These are phyloP conservation scores for Agaricus bisporus DNA, from an alignment of 768 basidiomycete genomes.

Conservation along the genomic window DNA sequence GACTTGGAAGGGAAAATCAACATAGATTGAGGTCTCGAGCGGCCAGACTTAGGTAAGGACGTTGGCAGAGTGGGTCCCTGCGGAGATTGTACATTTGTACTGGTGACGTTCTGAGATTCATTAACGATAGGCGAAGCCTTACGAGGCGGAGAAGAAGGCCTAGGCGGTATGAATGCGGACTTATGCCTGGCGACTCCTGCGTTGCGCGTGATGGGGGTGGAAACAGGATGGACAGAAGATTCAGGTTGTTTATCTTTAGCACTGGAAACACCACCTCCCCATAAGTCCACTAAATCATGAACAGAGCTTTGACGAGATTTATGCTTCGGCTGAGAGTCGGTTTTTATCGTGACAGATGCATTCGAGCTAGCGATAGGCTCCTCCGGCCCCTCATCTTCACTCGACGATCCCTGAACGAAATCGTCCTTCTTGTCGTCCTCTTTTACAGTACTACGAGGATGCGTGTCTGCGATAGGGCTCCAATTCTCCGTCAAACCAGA, in stretches of 20 bases:
- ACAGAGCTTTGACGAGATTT: slow-evolving; percentile 75
- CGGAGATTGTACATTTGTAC: slow-evolving; percentile 14
- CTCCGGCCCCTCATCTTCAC: slow-evolving; percentile 55
- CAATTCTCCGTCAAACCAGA: slow-evolving; percentile 36
- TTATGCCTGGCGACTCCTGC: neutral
- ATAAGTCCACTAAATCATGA: slow-evolving; percentile 76
- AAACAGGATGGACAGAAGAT: neutral
- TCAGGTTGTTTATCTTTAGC: slow-evolving; percentile 36
- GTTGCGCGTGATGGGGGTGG: slow-evolving; percentile 1
- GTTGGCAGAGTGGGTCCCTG: slow-evolving; percentile 15
- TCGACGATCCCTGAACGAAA: slow-evolving; percentile 43
- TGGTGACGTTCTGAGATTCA: neutral
- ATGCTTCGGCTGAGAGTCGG: slow-evolving; percentile 26
- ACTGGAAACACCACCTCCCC: slow-evolving; percentile 47
- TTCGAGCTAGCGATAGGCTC: slow-evolving; percentile 27
- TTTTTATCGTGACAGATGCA: slow-evolving; percentile 17
- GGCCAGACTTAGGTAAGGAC: slow-evolving; percentile 23
- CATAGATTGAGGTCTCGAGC: slow-evolving; percentile 79
- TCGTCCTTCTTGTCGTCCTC: slow-evolving; percentile 19
- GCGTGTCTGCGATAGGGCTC: slow-evolving; percentile 32
- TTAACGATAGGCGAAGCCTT: neutral
- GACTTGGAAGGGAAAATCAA: slow-evolving; percentile 60
- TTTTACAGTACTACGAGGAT: neutral
- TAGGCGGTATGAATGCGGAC: slow-evolving; percentile 6
- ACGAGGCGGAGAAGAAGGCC: slow-evolving; percentile 8